Percentiles rank a stretch among this genome's conserved stretches.
Evolutionary conservation across 352 stramenopile genomes (phyloP).

Genomic region (Globisporangium irregulare): DNA sequence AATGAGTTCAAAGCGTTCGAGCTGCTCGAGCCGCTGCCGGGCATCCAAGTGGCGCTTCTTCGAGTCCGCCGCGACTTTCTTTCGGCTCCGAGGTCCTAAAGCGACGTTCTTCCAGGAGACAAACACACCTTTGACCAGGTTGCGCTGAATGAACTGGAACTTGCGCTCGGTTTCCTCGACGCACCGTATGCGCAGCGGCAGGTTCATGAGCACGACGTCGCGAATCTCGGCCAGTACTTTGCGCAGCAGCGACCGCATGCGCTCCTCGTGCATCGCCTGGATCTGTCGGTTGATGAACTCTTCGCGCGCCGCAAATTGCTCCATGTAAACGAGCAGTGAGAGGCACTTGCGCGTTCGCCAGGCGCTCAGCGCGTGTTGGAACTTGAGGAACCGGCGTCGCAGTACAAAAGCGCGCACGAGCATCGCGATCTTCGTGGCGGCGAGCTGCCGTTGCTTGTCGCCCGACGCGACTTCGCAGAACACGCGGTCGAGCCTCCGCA

Average conservation of each 20-base stretch:
- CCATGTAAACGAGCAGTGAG: conserved; percentile 42
- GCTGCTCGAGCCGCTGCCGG: conserved; percentile 47
- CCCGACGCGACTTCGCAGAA: conserved; percentile 74
- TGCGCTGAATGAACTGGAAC: conserved; percentile 43
- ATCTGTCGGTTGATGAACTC: conserved; percentile 63
- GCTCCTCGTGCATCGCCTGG: conserved; percentile 36
- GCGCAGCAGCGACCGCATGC: conserved; percentile 34
- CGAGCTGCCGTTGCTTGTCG: conserved; percentile 69
- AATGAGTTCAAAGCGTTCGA: conserved; percentile 67
- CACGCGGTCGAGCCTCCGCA: conserved; percentile 65
- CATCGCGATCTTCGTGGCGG: conserved; percentile 64
- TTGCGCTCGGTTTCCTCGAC: conserved; percentile 54
- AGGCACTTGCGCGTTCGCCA: conserved; percentile 50
- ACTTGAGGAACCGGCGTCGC: conserved; percentile 40
- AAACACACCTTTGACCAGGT: conserved; percentile 36
- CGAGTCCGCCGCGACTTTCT: conserved; percentile 39
- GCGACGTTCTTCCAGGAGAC: conserved; percentile 50
- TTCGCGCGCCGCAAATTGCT: conserved; percentile 64
- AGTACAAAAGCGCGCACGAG: conserved; percentile 49
- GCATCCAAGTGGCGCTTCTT: conserved; percentile 46
- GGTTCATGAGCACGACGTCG: conserved; percentile 67
- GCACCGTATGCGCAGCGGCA: conserved; percentile 46
- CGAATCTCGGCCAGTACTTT: conserved; percentile 58
- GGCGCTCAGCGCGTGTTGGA: conserved; percentile 39
- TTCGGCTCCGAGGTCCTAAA: conserved; percentile 57